phyloP scores from a whole-genome alignment of 805 yeast species.

The Hanseniaspora occidentalis region DNA sequence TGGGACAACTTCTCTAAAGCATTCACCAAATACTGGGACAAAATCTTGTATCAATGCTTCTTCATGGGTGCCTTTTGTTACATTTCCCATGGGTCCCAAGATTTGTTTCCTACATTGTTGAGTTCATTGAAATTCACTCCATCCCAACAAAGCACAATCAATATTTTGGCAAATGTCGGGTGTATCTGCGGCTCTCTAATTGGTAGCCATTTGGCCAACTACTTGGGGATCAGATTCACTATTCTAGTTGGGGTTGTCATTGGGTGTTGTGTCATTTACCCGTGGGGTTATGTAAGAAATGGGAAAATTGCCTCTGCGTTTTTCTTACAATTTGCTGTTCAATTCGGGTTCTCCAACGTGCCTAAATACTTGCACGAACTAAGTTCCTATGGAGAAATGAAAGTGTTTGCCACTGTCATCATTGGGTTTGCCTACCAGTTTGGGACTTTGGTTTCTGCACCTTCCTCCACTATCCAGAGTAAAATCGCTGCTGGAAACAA shows the following conservation, averaged over 20 bases:
- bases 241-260: slow-evolving; percentile 41
- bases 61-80: slow-evolving; percentile 61
- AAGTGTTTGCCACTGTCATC: slow-evolving; percentile 43
- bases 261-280: slow-evolving; percentile 53
- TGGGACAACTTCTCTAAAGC: slow-evolving; percentile 24
- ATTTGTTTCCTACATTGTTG: slow-evolving; percentile 54
- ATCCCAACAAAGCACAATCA: slow-evolving; percentile 44
- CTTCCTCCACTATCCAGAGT: slow-evolving; percentile 57
- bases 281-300: slow-evolving; percentile 42
- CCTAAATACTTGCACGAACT: slow-evolving; percentile 52
- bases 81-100: slow-evolving; percentile 66
- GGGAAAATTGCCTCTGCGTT: slow-evolving; percentile 43
- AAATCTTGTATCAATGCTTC: slow-evolving; percentile 41
- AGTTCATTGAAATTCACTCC: slow-evolving; percentile 30
- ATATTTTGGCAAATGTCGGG: slow-evolving; percentile 53
- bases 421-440: slow-evolving; percentile 55
- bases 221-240: slow-evolving; percentile 53
- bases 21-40: slow-evolving; percentile 41
- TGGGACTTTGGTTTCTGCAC: slow-evolving; percentile 56
- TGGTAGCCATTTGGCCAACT: slow-evolving; percentile 49
- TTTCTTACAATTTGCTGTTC: slow-evolving; percentile 50
- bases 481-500: slow-evolving; percentile 38
- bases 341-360: slow-evolving; percentile 59
- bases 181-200: slow-evolving; percentile 54
- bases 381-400: slow-evolving; percentile 35